A percentile compares a stretch with the other conserved stretches of the same genome.
Evolutionary conservation across 345 rosid species (phyloP).

Genomic region (Brassica nigra): DNA sequence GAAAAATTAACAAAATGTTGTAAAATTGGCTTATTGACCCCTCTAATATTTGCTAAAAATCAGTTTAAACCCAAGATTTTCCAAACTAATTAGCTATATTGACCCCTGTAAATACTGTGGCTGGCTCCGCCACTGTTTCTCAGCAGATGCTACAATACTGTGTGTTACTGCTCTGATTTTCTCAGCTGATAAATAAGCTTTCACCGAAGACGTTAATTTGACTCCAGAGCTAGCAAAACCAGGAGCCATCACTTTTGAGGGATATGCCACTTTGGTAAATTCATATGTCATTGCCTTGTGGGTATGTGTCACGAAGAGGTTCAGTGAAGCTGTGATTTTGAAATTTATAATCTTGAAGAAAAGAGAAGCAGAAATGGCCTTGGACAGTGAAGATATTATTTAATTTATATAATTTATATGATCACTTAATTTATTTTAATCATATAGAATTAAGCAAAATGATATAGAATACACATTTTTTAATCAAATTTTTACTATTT

Average conservation of each 20-base stretch:
- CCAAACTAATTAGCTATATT: too few relatives aligned
- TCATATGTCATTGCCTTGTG: slow-evolving; percentile 53
- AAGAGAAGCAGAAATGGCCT: background rate
- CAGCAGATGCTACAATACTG: slow-evolving; percentile 57
- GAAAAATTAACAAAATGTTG: too few relatives aligned
- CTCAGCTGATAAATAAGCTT: background rate
- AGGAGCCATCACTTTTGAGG: slow-evolving; percentile 33
- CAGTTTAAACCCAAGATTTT: too few relatives aligned
- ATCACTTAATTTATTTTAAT: too few relatives aligned
- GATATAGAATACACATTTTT: too few relatives aligned
- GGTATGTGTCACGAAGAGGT: background rate
- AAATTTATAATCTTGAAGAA: background rate
- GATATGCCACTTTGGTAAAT: slow-evolving; percentile 53
- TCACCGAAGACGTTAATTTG: background rate
- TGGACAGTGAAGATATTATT: slow-evolving; percentile 56
- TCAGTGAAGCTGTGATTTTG: slow-evolving; percentile 53
- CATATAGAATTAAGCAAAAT: too few relatives aligned
- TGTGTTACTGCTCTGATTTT: slow-evolving; percentile 59
- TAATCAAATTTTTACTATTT: too few relatives aligned
- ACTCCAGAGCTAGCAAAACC: background rate
- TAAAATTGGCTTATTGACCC: too few relatives aligned
- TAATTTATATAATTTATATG: too few relatives aligned
- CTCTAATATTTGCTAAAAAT: too few relatives aligned
- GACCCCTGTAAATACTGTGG: too few relatives aligned
- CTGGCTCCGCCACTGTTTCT: slow-evolving; percentile 31